Base-by-base conservation (phyloP, 768 basidiomycete genomes). In the Amanita rubescens region DNA sequence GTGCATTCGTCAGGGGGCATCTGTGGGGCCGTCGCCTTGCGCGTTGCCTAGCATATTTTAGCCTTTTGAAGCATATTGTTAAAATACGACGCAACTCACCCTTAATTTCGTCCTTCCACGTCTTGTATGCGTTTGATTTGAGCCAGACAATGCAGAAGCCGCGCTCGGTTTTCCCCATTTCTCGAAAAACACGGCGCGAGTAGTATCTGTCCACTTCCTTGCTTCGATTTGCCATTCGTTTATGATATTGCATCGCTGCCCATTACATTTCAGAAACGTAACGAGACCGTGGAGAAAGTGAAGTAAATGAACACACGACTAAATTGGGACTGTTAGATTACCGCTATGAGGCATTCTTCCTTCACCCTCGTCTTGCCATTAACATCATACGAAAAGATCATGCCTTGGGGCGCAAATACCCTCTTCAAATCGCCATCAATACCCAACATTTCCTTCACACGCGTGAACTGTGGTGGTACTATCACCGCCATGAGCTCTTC, bases 391-490 rank as follows among this genome's bases (percentile, higher is more conserved):
- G n/a, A n/a, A n/a, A n/a, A n/a, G n/a, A n/a, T n/a, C n/a, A n/a
- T n/a, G n/a, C n/a, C n/a, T n/a, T 44, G 5, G 42, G 17, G 42
- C 42, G 42, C 20, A 44, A 44, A 44, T 44, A 44, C 42, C 42
- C 42, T 44, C 42, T 44, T 44, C 42, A 44, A 44, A 44, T 44
- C 42, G 42, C 42, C 42, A 44, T 44, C 42, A 44, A 44, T 44
- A 20, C 42, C n/a, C n/a, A n/a, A n/a, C n/a, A n/a, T n/a, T n/a
- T n/a, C n/a, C n/a, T n/a, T n/a, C n/a, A 8, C 20, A 44, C 42
- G 17, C 42, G 42, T 44, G 42, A 44, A 44, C 42, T 22, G 17
- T 44, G 42, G 42, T 44, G 42, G 42, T 44, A 44, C 42, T 44
- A 20, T 44, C 42, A 44, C 42, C 42, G 42, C 42, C 42, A 44